Conservation (phyloP, 2,329 filamentous ascomycete genomes). For the Pseudopyricularia javanii region DNA sequence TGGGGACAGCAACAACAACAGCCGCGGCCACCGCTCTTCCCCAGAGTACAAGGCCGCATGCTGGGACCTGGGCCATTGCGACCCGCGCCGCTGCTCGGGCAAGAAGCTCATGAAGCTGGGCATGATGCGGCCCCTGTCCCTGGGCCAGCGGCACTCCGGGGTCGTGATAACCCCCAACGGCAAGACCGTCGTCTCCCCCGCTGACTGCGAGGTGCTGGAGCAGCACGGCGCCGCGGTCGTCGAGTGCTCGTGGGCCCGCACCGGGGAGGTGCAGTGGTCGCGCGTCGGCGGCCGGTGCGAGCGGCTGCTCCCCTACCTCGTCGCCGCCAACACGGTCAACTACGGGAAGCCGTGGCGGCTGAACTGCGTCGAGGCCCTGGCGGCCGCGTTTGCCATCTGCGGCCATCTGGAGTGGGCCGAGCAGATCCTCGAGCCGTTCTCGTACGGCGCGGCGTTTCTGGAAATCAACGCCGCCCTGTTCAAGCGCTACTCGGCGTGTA, state of each 20-base stretch:
- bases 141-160: conserved; percentile 84
- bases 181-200: conserved; percentile 71
- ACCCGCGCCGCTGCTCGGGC: conserved; percentile 90
- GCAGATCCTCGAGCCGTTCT: conserved; percentile 70
- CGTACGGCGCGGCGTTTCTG: conserved; percentile 78
- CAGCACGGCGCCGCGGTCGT: conserved; percentile 90
- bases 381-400: conserved; percentile 86
- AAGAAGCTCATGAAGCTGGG: conserved; percentile 89
- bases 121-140: conserved; percentile 81
- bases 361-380: conserved; percentile 92
- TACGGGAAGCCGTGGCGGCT: conserved; percentile 92
- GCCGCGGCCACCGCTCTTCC: conserved; percentile 10
- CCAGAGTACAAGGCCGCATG: conserved; percentile 79
- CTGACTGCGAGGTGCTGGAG: conserved; percentile 70
- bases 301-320: conserved; percentile 80
- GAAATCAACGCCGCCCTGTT: conserved; percentile 79
- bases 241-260: conserved; percentile 92
- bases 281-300: conserved; percentile 92
- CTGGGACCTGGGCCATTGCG: conserved; percentile 97
- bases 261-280: conserved; percentile 79
- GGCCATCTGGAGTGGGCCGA: conserved; percentile 85
- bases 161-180: conserved; percentile 94
- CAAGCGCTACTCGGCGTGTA: conserved; percentile 73
- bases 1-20: conserved; percentile 11
- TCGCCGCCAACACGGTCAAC: conserved; percentile 93